A percentile compares a stretch with the other conserved stretches of the same genome.
These are phyloP conservation scores for Allodekkera sacchari DNA, from an alignment of 805 yeast species.

Conservation along the genomic window DNA sequence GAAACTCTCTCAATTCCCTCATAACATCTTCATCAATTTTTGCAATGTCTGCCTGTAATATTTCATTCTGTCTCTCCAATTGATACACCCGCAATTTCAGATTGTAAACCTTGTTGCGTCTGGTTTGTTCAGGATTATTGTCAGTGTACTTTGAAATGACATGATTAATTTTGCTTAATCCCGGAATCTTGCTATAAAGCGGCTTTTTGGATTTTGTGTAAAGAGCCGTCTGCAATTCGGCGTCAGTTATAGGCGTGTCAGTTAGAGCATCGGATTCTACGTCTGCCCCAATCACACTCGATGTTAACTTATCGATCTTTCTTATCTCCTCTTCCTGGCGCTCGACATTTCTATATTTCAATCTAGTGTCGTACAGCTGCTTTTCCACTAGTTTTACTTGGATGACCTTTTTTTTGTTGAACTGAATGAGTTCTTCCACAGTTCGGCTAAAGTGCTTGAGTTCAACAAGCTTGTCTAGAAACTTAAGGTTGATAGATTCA, in stretches of 20 bases:
- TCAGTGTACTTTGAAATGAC: constrained; percentile 27
- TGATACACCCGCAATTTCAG: constrained; percentile 23
- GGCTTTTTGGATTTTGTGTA: constrained; percentile 21
- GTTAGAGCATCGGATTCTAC: constrained; percentile 5
- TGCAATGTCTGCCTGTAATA: constrained; percentile 18
- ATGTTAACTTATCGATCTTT: constrained; percentile 23
- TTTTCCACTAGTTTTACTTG: constrained; percentile 23
- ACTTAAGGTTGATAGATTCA: constrained; percentile 21
- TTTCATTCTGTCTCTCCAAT: constrained; percentile 22
- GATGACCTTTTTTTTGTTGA: constrained; percentile 25
- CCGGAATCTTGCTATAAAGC: constrained; percentile 27
- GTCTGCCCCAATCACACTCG: constrained; percentile 15
- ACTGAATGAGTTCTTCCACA: constrained; percentile 25
- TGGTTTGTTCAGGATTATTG: constrained; percentile 26
- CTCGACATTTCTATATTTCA: constrained; percentile 19
- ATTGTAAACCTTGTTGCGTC: constrained; percentile 22
- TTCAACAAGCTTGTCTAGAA: constrained; percentile 27
- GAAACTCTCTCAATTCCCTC: constrained; percentile 20
- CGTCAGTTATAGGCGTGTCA: constrained; percentile 24
- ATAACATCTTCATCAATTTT: constrained; percentile 17
- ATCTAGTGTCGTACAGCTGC: constrained; percentile 16
- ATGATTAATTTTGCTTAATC: constrained; percentile 26
- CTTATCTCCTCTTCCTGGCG: constrained; percentile 23
- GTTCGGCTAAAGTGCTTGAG: constrained; percentile 24
- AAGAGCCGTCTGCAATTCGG: constrained; percentile 23